Percentiles rank a stretch among this genome's conserved stretches.
Conservation (phyloP, 1,139 yeast genomes). For the Lizanozyma gosingica region DNA sequence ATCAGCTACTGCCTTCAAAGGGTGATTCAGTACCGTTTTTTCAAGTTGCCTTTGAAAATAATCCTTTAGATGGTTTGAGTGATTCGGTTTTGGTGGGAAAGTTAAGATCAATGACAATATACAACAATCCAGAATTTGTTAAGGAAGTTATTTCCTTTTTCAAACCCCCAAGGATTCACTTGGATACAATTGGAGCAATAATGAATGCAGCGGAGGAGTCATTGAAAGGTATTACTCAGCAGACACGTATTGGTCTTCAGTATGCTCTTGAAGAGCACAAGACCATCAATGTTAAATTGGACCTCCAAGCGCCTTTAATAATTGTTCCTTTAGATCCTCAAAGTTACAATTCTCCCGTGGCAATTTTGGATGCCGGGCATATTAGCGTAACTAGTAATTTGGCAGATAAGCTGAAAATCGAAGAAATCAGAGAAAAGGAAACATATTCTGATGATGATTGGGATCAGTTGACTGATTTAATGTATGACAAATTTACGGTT, state of each 20-base stretch:
- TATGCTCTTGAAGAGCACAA: constrained; percentile 93
- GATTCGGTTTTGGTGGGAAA: constrained; percentile 70
- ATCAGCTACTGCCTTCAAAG: constrained; percentile 2
- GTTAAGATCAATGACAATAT: constrained; percentile 80
- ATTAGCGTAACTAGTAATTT: constrained; percentile 76
- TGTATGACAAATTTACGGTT: constrained; percentile 83
- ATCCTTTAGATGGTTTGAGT: constrained; percentile 78
- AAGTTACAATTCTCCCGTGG: constrained; percentile 79
- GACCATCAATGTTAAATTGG: constrained; percentile 75
- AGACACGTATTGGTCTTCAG: constrained; percentile 87
- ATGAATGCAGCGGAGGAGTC: constrained; percentile 95
- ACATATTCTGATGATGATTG: constrained; percentile 69
- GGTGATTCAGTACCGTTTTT: constrained; percentile 54
- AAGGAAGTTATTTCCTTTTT: constrained; percentile 71
- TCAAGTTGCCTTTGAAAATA: constrained; percentile 71
- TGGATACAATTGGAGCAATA: constrained; percentile 84
- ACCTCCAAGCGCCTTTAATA: constrained; percentile 87
- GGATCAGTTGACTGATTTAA: constrained; percentile 59
- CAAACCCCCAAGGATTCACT: constrained; percentile 77
- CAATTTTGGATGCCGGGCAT: constrained; percentile 93
- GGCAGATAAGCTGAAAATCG: constrained; percentile 62
- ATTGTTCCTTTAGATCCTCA: constrained; percentile 81
- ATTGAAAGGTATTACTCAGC: constrained; percentile 81
- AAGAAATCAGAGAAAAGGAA: constrained; percentile 59
- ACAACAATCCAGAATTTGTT: constrained; percentile 74